These are phyloP conservation scores for Pseudogymnoascus sp. DNA, from an alignment of 2,329 filamentous ascomycete species.

Conservation along the genomic window DNA sequence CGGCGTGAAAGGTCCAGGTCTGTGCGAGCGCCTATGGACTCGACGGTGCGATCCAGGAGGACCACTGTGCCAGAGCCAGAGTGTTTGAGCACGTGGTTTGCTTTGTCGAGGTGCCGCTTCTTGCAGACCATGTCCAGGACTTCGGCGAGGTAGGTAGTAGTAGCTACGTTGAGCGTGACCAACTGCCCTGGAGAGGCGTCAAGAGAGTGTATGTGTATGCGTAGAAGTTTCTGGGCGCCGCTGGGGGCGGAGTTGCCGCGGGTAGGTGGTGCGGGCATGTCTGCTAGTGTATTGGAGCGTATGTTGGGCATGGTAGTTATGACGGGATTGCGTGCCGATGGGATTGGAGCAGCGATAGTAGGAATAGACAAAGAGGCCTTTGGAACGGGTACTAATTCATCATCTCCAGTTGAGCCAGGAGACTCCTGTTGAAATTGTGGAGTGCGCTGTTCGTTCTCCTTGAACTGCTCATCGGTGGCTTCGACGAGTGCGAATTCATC, in stretches of 20 bases:
- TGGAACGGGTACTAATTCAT: slow-evolving; percentile 34
- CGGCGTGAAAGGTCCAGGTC: slow-evolving; percentile 70
- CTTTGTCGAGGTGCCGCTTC: slow-evolving; percentile 71
- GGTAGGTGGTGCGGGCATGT: slow-evolving; percentile 39
- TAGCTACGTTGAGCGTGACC: slow-evolving; percentile 67
- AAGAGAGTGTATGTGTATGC: slow-evolving; percentile 61
- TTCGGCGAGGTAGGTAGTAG: slow-evolving; percentile 75
- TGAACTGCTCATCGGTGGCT: slow-evolving; percentile 59
- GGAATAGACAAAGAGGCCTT: slow-evolving; percentile 29
- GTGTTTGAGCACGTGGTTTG: slow-evolving; percentile 69
- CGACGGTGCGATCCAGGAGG: slow-evolving; percentile 68
- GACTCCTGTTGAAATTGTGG: slow-evolving; percentile 56
- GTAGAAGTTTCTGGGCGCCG: slow-evolving; percentile 62
- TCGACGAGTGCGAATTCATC: slow-evolving; percentile 76
- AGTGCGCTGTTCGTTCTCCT: slow-evolving; percentile 60
- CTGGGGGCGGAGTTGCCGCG: slow-evolving; percentile 36
- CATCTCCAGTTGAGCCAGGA: slow-evolving; percentile 31
- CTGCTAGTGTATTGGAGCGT: slow-evolving; percentile 47
- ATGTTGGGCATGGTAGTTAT: slow-evolving; percentile 48
- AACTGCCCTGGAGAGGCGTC: slow-evolving; percentile 66
- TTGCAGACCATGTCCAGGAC: slow-evolving; percentile 71
- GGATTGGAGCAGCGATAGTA: slow-evolving; percentile 35
- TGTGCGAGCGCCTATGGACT: slow-evolving; percentile 65
- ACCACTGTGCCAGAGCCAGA: slow-evolving; percentile 67
- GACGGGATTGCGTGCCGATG: slow-evolving; percentile 46